A percentile compares a stretch with the other conserved stretches of the same genome.
These are phyloP conservation scores for Aeminium ludgeri DNA, from an alignment of 495 filamentous ascomycete genomes.

Conservation along the genomic window DNA sequence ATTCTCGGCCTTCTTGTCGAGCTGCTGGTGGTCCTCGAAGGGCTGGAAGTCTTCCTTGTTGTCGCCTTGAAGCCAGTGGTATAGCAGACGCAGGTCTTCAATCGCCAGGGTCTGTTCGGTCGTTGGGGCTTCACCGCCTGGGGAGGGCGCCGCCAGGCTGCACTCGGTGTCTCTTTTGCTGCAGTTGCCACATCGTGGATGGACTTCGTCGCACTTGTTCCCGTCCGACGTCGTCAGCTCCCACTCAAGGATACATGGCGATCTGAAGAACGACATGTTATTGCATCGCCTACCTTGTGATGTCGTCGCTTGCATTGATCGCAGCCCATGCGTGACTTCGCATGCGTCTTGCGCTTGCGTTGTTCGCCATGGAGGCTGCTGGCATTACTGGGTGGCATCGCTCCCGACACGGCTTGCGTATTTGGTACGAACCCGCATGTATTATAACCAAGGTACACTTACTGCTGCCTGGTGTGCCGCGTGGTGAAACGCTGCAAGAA, in stretches of 20 bases:
- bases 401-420: no score
- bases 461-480: no score
- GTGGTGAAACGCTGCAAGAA: no score
- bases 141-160: background rate
- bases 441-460: no score
- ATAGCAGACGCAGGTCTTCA: background rate
- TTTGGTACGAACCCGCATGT: no score
- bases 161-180: background rate
- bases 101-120: background rate
- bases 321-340: constrained; percentile 19
- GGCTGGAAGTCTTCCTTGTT: background rate
- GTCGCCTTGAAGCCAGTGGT: constrained; percentile 7
- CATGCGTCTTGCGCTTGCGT: no score
- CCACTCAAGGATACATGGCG: background rate
- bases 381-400: no score
- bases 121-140: background rate
- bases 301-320: constrained; percentile 16
- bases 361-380: no score
- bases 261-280: background rate
- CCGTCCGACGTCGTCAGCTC: no score
- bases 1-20: background rate
- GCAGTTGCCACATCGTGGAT: constrained; percentile 3
- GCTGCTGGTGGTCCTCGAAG: constrained; percentile 1
- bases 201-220: constrained; percentile 3
- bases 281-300: constrained; percentile 15